These are phyloP conservation scores for Panaeolus cyanescens DNA, from an alignment of 768 basidiomycete species.

Conservation along the genomic window DNA sequence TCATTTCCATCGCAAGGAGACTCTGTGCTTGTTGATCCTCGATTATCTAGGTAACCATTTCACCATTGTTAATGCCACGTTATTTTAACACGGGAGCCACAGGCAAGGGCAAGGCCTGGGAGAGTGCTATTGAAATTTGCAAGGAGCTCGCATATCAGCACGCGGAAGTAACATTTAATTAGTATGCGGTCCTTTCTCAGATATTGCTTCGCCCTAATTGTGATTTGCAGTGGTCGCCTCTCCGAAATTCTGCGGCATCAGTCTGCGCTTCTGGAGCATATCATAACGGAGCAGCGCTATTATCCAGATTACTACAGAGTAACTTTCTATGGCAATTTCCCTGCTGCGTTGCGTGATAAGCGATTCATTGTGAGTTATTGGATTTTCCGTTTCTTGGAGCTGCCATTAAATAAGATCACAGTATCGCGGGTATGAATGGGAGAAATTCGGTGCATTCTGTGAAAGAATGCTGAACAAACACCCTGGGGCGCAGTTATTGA, in stretches of 20 bases:
- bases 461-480: slow-evolving; percentile 92
- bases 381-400: neutral
- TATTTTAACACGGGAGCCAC: neutral
- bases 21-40: slow-evolving; percentile 86
- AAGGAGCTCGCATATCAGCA: slow-evolving; percentile 91
- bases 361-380: slow-evolving; percentile 76
- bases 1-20: slow-evolving; percentile 93
- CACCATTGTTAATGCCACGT: slow-evolving; percentile 2
- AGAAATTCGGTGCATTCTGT: slow-evolving; percentile 87
- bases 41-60: slow-evolving; percentile 78
- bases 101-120: slow-evolving; percentile 99
- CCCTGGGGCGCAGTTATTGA: slow-evolving; percentile 80
- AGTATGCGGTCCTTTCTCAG: slow-evolving; percentile 48
- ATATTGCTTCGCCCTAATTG: slow-evolving; percentile 7
- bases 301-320: slow-evolving; percentile 95
- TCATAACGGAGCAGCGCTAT: slow-evolving; percentile 79
- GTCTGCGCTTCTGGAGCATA: slow-evolving; percentile 85
- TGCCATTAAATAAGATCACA: slow-evolving; percentile 26
- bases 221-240: slow-evolving; percentile 62
- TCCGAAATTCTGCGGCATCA: slow-evolving; percentile 87
- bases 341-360: slow-evolving; percentile 80
- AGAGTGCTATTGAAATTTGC: slow-evolving; percentile 90
- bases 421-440: slow-evolving; percentile 96
- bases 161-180: slow-evolving; percentile 87
- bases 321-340: slow-evolving; percentile 92